Percentiles rank a stretch among this genome's conserved stretches.
phyloP scores from a whole-genome alignment of 2,329 filamentous ascomycete genomes.

The Penicillium glabrum region DNA sequence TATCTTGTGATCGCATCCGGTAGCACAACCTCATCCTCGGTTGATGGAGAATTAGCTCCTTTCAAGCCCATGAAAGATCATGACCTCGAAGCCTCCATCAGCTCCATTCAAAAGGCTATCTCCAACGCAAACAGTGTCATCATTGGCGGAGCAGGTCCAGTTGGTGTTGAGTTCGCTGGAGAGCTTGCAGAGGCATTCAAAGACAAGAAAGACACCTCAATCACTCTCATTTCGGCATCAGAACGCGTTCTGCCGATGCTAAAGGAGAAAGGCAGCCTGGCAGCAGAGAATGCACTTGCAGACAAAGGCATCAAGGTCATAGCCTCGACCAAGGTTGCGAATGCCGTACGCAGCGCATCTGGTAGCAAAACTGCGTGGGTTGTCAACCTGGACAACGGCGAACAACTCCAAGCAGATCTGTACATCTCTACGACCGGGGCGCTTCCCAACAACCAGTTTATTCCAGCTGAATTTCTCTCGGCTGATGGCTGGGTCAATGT shows the following conservation, averaged over 20 bases:
- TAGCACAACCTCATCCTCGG: constrained; percentile 1
- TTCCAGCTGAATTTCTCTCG: neutral
- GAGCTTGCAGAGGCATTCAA: constrained; percentile 3
- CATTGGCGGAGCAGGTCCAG: constrained; percentile 3
- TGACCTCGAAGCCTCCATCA: neutral
- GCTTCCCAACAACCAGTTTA: constrained; percentile 5
- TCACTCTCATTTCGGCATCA: neutral
- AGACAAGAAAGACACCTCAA: neutral
- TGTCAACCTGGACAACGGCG: constrained; percentile 1
- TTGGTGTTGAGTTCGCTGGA: constrained; percentile 6
- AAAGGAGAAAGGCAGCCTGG: neutral
- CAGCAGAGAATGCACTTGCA: neutral
- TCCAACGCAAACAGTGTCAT: neutral
- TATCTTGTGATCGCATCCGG: constrained; percentile 9
- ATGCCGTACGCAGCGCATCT: neutral
- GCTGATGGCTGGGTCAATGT: constrained; percentile 2
- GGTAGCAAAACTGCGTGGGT: neutral
- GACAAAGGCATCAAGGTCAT: neutral
- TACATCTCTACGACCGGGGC: constrained; percentile 5
- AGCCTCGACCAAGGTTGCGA: neutral
- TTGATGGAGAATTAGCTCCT: neutral
- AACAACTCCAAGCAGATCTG: neutral
- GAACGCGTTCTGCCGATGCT: neutral
- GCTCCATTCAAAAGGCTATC: neutral
- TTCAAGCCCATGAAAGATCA: neutral